Conservation (phyloP, 441 rosid genomes). For the Hura crepitans region DNA sequence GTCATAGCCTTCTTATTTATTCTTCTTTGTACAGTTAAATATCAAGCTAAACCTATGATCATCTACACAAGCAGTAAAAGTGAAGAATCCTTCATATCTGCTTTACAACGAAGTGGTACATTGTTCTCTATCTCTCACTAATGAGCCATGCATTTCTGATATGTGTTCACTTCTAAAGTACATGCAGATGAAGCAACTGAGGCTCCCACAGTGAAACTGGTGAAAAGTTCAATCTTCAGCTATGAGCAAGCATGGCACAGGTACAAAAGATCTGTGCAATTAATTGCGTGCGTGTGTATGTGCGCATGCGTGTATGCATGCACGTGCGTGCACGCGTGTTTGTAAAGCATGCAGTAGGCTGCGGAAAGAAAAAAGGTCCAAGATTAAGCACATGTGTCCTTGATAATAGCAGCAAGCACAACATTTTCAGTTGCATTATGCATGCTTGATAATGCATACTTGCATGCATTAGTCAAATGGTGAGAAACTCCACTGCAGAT, state of each 20-base stretch:
- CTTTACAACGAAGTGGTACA: conserved; percentile 76
- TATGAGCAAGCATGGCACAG: conserved; percentile 99
- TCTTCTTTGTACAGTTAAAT: conserved; percentile 57
- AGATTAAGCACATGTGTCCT: conserved; percentile 3
- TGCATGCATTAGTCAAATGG: not conserved
- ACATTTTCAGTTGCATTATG: not conserved
- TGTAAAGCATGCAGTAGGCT: conserved; percentile 6
- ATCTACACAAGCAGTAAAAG: conserved; percentile 92
- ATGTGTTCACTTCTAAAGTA: conserved; percentile 30
- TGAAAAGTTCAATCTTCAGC: conserved; percentile 91
- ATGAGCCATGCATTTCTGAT: conserved; percentile 20
- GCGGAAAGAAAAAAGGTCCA: not conserved
- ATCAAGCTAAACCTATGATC: conserved; percentile 72
- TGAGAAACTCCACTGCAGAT: not conserved
- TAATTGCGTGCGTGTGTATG: too few relatives aligned
- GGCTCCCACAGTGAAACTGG: conserved; percentile 60
- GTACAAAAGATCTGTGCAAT: conserved; percentile 34
- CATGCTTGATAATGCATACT: not conserved
- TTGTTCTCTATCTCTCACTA: conserved; percentile 19
- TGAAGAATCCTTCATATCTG: conserved; percentile 78
- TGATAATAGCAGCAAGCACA: not conserved
- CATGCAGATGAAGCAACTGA: conserved; percentile 60
- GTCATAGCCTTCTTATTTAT: conserved; percentile 13
- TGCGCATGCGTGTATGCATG: too few relatives aligned
- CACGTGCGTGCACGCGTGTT: too few relatives aligned